Evolutionary conservation across 768 basidiomycete species (phyloP).

Genomic region (Artomyces pyxidatus): DNA sequence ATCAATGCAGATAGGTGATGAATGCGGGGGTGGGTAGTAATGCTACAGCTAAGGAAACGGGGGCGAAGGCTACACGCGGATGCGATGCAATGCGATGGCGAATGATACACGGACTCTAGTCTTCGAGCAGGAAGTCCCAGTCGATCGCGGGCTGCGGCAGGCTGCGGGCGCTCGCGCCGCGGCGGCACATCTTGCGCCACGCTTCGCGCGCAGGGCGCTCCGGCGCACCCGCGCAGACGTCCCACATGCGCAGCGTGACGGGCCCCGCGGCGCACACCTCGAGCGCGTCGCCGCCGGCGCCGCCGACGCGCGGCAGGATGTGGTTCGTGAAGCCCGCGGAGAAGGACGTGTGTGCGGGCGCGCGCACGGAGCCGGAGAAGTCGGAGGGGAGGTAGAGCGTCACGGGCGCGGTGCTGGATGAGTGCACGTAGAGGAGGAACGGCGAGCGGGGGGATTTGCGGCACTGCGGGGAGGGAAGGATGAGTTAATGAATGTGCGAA

Average conservation of each 20-base stretch:
- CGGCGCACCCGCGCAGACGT: slow-evolving; percentile 54
- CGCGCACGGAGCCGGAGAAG: slow-evolving; percentile 60
- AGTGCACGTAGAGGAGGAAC: slow-evolving; percentile 47
- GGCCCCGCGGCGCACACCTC: slow-evolving; percentile 51
- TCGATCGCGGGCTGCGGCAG: slow-evolving; percentile 47
- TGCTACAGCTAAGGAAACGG: neutral
- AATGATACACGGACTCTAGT: slow-evolving; percentile 38
- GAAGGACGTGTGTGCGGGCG: slow-evolving; percentile 37
- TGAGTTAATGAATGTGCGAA: neutral
- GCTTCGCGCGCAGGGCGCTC: slow-evolving; percentile 57
- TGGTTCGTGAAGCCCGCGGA: slow-evolving; percentile 71
- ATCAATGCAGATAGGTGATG: no score
- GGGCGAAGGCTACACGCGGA: no score
- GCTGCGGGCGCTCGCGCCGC: slow-evolving; percentile 53
- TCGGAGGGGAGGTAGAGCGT: slow-evolving; percentile 76
- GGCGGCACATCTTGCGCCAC: slow-evolving; percentile 33
- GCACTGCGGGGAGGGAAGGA: slow-evolving; percentile 14
- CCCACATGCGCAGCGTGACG: slow-evolving; percentile 75
- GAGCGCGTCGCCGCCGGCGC: slow-evolving; percentile 40
- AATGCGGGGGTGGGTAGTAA: neutral
- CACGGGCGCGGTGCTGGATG: slow-evolving; percentile 49
- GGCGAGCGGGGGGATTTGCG: slow-evolving; percentile 24
- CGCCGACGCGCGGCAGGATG: slow-evolving; percentile 30
- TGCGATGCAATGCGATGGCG: no score
- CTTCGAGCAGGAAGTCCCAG: slow-evolving; percentile 77